Conservation (phyloP, 768 basidiomycete genomes). For the Amanita phalloides region DNA sequence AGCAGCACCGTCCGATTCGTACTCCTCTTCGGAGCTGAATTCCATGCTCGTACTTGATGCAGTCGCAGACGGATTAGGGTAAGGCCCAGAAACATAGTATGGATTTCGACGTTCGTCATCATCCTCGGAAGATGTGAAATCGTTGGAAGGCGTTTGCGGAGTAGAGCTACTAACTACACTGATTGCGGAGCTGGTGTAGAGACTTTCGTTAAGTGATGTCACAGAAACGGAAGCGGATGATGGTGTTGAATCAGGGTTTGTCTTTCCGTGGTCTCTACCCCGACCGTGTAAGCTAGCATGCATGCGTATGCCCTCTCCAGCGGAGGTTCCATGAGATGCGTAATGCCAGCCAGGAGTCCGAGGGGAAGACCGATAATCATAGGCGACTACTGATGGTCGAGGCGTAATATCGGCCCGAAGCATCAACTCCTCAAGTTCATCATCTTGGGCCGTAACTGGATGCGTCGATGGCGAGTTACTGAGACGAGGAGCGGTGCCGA, state of each 20-base stretch:
- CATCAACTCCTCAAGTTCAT: conserved; percentile 27
- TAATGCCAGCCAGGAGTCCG: conserved; percentile 24
- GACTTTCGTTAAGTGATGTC: conserved; percentile 26
- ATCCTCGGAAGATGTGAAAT: conserved; percentile 26
- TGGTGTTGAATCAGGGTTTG: conserved; percentile 13
- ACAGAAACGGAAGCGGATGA: conserved; percentile 32
- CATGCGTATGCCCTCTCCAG: background rate
- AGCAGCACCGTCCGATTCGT: conserved; percentile 22
- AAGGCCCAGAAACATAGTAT: conserved; percentile 12
- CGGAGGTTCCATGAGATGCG: conserved; percentile 7
- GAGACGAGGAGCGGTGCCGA: conserved; percentile 29
- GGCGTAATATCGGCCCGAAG: conserved; percentile 35
- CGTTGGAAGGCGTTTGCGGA: conserved; percentile 24
- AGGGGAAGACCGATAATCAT: conserved; percentile 12
- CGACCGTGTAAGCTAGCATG: background rate
- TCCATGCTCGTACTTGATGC: conserved; percentile 21
- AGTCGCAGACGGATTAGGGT: conserved; percentile 16
- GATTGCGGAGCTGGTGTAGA: conserved; percentile 16
- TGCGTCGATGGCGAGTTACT: conserved; percentile 19
- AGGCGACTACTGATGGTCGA: conserved; percentile 35
- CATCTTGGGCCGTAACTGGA: conserved; percentile 20
- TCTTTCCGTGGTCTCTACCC: background rate
- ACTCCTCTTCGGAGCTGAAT: conserved; percentile 39
- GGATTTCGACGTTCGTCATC: conserved; percentile 21
- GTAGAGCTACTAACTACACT: conserved; percentile 21